phyloP scores from a whole-genome alignment of 148 eudicot species.

The Rhododendron kiyosumense region DNA sequence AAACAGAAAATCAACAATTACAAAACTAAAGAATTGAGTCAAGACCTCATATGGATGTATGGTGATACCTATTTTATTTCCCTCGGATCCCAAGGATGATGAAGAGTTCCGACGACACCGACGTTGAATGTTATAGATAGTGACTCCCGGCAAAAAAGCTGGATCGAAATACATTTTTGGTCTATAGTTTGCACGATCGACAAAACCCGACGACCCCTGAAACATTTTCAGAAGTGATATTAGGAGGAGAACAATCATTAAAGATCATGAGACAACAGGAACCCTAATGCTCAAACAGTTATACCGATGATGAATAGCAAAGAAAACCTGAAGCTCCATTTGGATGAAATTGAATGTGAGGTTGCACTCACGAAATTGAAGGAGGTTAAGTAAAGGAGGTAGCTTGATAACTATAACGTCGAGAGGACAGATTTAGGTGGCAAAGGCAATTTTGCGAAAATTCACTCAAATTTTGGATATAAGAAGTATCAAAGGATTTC shows the following conservation, averaged over 20 bases:
- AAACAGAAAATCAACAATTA: too few relatives aligned
- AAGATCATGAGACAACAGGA: neutral
- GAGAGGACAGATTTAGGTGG: too few relatives aligned
- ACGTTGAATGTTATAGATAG: conserved; percentile 56
- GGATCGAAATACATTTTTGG: conserved; percentile 61
- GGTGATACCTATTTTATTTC: neutral
- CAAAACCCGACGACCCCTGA: conserved; percentile 38
- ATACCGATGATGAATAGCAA: neutral
- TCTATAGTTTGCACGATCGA: neutral
- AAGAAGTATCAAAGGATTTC: too few relatives aligned
- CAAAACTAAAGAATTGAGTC: neutral
- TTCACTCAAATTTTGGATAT: too few relatives aligned
- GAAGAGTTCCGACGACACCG: conserved; percentile 39
- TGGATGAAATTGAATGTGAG: neutral
- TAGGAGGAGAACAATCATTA: neutral
- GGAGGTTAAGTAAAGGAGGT: too few relatives aligned
- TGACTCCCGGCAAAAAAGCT: conserved; percentile 31
- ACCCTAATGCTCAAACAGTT: too few relatives aligned
- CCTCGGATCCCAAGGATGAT: conserved; percentile 31
- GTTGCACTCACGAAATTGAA: too few relatives aligned
- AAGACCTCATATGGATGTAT: neutral
- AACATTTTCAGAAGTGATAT: conserved; percentile 11
- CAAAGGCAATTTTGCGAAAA: too few relatives aligned
- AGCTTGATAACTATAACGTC: too few relatives aligned
- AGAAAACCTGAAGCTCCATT: neutral